Percentiles rank a stretch among this genome's conserved stretches.
These are phyloP conservation scores for Uronychia setigera DNA, from an alignment of 73 alveolate genomes.

Conservation along the genomic window DNA sequence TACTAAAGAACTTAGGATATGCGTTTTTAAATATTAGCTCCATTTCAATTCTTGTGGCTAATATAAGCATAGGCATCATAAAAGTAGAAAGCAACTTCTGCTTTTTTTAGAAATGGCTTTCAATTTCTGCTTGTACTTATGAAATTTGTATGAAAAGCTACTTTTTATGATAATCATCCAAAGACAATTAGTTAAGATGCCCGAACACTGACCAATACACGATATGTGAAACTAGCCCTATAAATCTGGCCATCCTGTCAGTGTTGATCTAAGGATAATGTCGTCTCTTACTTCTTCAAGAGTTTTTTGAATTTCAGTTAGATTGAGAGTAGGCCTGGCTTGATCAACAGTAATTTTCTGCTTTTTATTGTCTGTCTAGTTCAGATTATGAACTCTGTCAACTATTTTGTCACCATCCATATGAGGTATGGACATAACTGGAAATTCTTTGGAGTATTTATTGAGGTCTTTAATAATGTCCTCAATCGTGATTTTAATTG, in stretches of 20 bases:
- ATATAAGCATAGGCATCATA: conserved; percentile 58
- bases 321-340: conserved; percentile 1
- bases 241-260: conserved; percentile 48
- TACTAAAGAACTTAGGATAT: conserved; percentile 51
- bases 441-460: conserved; percentile 42
- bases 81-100: conserved; percentile 48
- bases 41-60: conserved; percentile 55
- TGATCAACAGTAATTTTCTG: neutral
- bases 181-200: conserved; percentile 47
- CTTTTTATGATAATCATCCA: conserved; percentile 37
- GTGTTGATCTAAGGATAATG: conserved; percentile 10
- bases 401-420: conserved; percentile 37
- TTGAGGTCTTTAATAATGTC: conserved; percentile 49
- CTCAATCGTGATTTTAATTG: conserved; percentile 39
- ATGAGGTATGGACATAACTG: conserved; percentile 52
- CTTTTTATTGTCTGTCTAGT: neutral
- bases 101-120: conserved; percentile 21
- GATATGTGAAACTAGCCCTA: conserved; percentile 54
- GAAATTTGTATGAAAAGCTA: conserved; percentile 42
- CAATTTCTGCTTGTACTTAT: conserved; percentile 40
- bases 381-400: conserved; percentile 20
- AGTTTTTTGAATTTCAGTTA: conserved; percentile 14
- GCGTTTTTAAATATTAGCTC: conserved; percentile 60
- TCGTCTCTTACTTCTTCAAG: neutral
- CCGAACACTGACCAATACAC: conserved; percentile 69